These are phyloP conservation scores for Ensete ventricosum DNA, from an alignment of 176 grass and related monocot genomes.

Conservation along the genomic window DNA sequence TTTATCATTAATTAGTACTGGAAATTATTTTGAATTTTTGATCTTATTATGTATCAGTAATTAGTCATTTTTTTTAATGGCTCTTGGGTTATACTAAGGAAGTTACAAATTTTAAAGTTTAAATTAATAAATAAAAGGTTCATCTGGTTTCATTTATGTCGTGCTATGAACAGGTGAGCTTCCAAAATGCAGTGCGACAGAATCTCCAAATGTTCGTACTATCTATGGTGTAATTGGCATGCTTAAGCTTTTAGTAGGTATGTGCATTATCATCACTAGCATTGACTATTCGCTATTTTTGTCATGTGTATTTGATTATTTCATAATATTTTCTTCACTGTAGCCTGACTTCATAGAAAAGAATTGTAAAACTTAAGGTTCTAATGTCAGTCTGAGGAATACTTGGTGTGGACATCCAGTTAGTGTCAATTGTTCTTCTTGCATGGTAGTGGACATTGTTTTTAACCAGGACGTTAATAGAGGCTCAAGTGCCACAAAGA, in stretches of 20 bases:
- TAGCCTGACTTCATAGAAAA: background rate
- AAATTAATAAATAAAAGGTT: too few species aligned
- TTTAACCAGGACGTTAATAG: background rate
- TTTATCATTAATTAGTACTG: too few species aligned
- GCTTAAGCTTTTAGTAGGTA: constrained; percentile 82
- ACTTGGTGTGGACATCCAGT: background rate
- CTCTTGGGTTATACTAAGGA: too few species aligned
- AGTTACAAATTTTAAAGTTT: too few species aligned
- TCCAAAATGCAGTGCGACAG: constrained; percentile 32
- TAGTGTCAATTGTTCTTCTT: background rate
- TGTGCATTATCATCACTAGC: constrained; percentile 1
- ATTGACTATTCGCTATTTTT: background rate
- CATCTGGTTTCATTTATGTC: too few species aligned
- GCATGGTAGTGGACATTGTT: background rate
- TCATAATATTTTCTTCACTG: background rate
- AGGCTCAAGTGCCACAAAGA: background rate
- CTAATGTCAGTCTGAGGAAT: background rate
- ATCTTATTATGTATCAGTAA: too few species aligned
- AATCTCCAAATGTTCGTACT: constrained; percentile 48
- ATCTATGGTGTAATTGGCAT: constrained; percentile 80
- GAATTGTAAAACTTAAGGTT: background rate
- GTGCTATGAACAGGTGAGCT: constrained; percentile 35
- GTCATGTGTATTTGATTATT: background rate
- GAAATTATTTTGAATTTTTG: too few species aligned
- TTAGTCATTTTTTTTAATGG: too few species aligned